phyloP scores from a whole-genome alignment of 192 early-diverging fungal genomes.

The Glomus cerebriforme region DNA sequence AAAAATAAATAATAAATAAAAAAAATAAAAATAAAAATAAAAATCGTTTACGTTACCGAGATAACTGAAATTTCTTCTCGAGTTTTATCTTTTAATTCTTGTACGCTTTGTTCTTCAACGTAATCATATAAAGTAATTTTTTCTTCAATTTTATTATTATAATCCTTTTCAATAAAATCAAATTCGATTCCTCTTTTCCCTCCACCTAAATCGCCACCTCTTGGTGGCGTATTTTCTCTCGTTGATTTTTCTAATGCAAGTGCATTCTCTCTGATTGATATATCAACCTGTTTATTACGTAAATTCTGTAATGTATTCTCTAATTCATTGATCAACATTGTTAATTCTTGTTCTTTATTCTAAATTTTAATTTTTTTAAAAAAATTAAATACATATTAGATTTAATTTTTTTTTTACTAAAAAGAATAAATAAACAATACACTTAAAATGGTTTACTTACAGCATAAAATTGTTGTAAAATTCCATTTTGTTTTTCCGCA shows the following conservation, averaged over 20 bases:
- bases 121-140: slow-evolving; percentile 30
- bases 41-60: slow-evolving; percentile 6
- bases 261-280: slow-evolving; percentile 24
- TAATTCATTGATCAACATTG: slow-evolving; percentile 10
- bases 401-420: not conserved
- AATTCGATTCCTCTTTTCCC: not conserved
- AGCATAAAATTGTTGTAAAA: slow-evolving; percentile 18
- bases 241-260: slow-evolving; percentile 8
- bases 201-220: not conserved
- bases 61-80: slow-evolving; percentile 28
- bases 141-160: not conserved
- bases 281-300: slow-evolving; percentile 21
- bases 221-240: not conserved
- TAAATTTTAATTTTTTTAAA: slow-evolving; percentile 6
- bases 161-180: slow-evolving; percentile 4
- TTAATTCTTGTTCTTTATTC: slow-evolving; percentile 32
- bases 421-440: not conserved
- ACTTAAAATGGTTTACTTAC: slow-evolving; percentile 15
- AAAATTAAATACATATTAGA: not conserved
- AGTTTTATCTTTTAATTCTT: slow-evolving; percentile 27
- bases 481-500: slow-evolving; percentile 28
- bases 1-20: not conserved
- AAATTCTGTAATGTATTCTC: slow-evolving; percentile 19
- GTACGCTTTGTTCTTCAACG: slow-evolving; percentile 26
- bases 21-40: not conserved